Percentiles rank a stretch among this genome's conserved stretches.
phyloP scores from a whole-genome alignment of 108 stramenopile species.

The Cyclotella atomus region DNA sequence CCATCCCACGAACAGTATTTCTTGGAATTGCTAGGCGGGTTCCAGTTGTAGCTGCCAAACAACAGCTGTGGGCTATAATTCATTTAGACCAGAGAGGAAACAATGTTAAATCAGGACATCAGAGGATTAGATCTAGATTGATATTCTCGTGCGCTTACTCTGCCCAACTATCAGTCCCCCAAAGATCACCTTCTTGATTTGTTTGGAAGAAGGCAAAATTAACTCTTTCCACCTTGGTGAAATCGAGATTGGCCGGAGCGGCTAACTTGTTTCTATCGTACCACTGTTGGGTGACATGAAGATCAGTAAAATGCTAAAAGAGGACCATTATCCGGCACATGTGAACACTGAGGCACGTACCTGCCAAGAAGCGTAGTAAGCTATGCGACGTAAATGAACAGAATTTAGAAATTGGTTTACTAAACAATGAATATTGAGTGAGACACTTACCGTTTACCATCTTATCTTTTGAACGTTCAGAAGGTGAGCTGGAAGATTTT shows the following conservation, averaged over 20 bases:
- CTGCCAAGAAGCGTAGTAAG: too few species aligned
- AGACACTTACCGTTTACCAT: too few species aligned
- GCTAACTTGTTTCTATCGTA: conserved; percentile 39
- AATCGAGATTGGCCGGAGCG: conserved; percentile 39
- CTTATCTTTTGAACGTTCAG: neutral
- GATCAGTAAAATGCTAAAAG: neutral
- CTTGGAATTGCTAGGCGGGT: conserved; percentile 1
- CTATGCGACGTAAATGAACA: too few species aligned
- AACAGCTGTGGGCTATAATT: conserved; percentile 34
- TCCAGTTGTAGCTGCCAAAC: conserved; percentile 40
- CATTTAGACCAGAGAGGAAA: too few species aligned
- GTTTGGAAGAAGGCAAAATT: conserved; percentile 53
- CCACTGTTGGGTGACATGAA: conserved; percentile 26
- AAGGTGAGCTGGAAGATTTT: conserved; percentile 2
- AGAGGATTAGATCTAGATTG: too few species aligned
- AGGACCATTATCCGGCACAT: too few species aligned
- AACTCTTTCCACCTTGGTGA: conserved; percentile 40
- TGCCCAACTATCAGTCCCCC: conserved; percentile 44
- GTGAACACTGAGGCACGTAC: too few species aligned
- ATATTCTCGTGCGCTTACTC: too few species aligned
- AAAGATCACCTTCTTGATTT: conserved; percentile 25
- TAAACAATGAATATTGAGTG: too few species aligned
- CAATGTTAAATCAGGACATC: too few species aligned
- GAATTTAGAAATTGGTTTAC: too few species aligned
- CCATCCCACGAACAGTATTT: conserved; percentile 36